A percentile compares a stretch with the other conserved stretches of the same genome.
Evolutionary conservation across 2,329 filamentous ascomycete species (phyloP).

Genomic region (Blastomyces gilchristii): DNA sequence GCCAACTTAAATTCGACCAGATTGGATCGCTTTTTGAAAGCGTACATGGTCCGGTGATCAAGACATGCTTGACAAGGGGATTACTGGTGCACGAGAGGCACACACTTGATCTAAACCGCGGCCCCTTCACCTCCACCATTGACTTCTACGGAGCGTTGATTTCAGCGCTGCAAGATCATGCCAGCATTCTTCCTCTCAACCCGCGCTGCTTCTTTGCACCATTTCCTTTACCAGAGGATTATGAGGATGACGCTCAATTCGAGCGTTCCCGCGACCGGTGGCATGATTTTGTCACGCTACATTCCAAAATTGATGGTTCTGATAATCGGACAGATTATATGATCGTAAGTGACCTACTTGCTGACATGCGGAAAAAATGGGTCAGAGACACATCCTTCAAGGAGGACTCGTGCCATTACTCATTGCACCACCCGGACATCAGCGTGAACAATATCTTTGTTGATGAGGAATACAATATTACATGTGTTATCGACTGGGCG

Average conservation of each 20-base stretch:
- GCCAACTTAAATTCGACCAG: constrained; percentile 19
- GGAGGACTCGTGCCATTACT: constrained; percentile 10
- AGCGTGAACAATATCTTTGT: constrained; percentile 33
- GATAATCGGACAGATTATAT: constrained; percentile 22
- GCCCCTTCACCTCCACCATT: constrained; percentile 16
- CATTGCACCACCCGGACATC: constrained; percentile 27
- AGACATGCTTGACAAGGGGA: constrained; percentile 16
- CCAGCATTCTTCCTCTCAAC: constrained; percentile 8
- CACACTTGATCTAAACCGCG: constrained; percentile 13
- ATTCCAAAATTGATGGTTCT: constrained; percentile 17
- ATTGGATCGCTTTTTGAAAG: constrained; percentile 24
- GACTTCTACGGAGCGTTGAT: constrained; percentile 17
- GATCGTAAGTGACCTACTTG: constrained; percentile 16
- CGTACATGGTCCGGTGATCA: constrained; percentile 13
- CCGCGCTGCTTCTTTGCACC: constrained; percentile 10
- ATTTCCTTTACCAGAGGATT: constrained; percentile 5
- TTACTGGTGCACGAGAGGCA: constrained; percentile 16
- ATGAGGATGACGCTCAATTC: constrained; percentile 13
- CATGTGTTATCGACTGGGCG: constrained; percentile 25
- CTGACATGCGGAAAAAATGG: constrained; percentile 14
- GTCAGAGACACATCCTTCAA: constrained; percentile 6
- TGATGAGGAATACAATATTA: constrained; percentile 26
- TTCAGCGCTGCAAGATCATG: constrained; percentile 15
- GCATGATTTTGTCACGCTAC: constrained; percentile 21
- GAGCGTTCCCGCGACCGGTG: constrained; percentile 15